A percentile compares a stretch with the other conserved stretches of the same genome.
Conservation (phyloP, 345 rosid species). For the Gossypium stocksii region DNA sequence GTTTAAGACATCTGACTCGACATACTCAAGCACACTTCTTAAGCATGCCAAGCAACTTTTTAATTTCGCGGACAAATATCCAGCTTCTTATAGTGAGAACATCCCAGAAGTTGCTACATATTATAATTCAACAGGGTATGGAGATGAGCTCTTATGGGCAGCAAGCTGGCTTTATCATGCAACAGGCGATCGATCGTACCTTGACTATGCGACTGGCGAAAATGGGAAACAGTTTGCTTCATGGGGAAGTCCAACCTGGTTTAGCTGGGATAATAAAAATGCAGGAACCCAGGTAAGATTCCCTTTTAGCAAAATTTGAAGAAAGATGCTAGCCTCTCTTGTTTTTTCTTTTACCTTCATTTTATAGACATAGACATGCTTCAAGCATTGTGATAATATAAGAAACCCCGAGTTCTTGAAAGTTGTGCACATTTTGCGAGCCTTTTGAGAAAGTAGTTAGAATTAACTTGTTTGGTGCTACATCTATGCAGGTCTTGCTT, state of each 20-base stretch:
- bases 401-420: neutral
- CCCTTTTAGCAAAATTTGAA: slow-evolving; percentile 1
- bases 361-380: neutral
- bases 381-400: neutral
- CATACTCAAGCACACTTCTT: slow-evolving; percentile 70
- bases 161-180: slow-evolving; percentile 97
- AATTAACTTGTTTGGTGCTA: neutral
- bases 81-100: slow-evolving; percentile 60
- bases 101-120: slow-evolving; percentile 57
- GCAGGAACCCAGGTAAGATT: slow-evolving; percentile 82
- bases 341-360: neutral
- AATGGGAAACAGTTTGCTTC: slow-evolving; percentile 64
- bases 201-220: slow-evolving; percentile 52
- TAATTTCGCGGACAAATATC: slow-evolving; percentile 61
- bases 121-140: slow-evolving; percentile 88
- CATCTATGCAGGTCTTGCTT: slow-evolving; percentile 61
- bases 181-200: slow-evolving; percentile 65
- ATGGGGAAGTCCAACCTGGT: slow-evolving; percentile 91
- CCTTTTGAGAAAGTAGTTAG: neutral
- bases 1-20: slow-evolving; percentile 52
- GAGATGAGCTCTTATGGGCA: slow-evolving; percentile 93
- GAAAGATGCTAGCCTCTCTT: neutral
- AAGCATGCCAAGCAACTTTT: slow-evolving; percentile 79
- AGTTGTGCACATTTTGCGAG: neutral
- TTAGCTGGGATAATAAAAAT: slow-evolving; percentile 95